Conservation (phyloP, 179 eudicot species). For the Silene coronaria region DNA sequence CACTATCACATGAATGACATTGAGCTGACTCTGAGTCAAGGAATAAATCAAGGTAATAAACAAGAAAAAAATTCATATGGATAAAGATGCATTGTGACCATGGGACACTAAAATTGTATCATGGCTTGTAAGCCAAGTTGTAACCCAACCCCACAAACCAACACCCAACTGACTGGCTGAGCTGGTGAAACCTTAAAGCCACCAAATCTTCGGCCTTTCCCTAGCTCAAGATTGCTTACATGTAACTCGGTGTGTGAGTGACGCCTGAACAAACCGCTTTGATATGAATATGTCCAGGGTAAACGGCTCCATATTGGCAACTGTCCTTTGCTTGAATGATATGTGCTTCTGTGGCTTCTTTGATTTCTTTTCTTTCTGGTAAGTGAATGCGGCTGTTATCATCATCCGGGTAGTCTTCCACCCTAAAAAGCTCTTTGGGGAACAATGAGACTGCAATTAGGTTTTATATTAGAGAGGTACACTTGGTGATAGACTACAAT, state of each 20-base stretch:
- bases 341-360: conserved; percentile 73
- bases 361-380: conserved; percentile 82
- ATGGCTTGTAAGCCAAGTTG: background rate
- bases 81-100: background rate
- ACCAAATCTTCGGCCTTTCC: background rate
- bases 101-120: background rate
- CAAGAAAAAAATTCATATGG: too few species aligned
- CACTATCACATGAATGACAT: too few species aligned
- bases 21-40: too few species aligned
- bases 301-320: conserved; percentile 90
- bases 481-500: too few species aligned
- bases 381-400: conserved; percentile 83
- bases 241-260: conserved; percentile 83
- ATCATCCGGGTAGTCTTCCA: conserved; percentile 84
- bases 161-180: background rate
- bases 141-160: background rate
- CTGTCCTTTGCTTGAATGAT: conserved; percentile 73
- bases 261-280: conserved; percentile 91
- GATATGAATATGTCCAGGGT: conserved; percentile 85
- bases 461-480: too few species aligned
- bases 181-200: background rate
- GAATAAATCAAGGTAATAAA: too few species aligned
- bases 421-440: conserved; percentile 74
- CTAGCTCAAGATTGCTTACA: conserved; percentile 17
- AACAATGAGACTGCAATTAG: too few species aligned